Conservation (phyloP, 106 monocot species). For the Chionographis japonica region DNA sequence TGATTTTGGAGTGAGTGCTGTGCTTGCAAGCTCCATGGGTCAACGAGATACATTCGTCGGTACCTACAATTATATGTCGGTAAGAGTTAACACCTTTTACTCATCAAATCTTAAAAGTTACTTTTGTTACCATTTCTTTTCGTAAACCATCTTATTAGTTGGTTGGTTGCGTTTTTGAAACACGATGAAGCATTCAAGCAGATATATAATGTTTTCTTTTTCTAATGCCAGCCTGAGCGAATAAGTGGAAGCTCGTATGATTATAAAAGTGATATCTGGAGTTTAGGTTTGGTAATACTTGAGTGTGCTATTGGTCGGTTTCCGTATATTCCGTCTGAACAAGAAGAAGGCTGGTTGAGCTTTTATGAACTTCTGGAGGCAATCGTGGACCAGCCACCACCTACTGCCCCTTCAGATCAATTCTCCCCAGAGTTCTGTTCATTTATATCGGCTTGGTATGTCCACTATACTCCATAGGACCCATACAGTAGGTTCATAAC, state of each 20-base stretch:
- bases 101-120: neutral
- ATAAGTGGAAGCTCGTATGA: slow-evolving; percentile 89
- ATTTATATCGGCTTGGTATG: slow-evolving; percentile 92
- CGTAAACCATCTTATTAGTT: neutral
- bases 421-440: slow-evolving; percentile 98
- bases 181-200: neutral
- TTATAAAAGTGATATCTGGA: slow-evolving; percentile 97
- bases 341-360: slow-evolving; percentile 62
- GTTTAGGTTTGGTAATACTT: slow-evolving; percentile 90
- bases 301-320: slow-evolving; percentile 96
- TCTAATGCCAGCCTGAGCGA: slow-evolving; percentile 66
- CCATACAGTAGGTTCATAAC: neutral
- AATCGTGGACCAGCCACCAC: slow-evolving; percentile 88
- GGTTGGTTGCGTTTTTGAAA: too few species aligned
- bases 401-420: slow-evolving; percentile 87
- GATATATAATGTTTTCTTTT: slow-evolving; percentile 1
- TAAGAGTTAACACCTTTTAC: slow-evolving; percentile 18
- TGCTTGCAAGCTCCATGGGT: slow-evolving; percentile 83
- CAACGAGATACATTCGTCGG: slow-evolving; percentile 97
- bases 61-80: slow-evolving; percentile 89
- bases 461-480: neutral
- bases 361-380: slow-evolving; percentile 95
- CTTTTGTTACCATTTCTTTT: neutral
- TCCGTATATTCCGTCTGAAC: slow-evolving; percentile 70
- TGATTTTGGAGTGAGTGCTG: slow-evolving; percentile 95